Evolutionary conservation across 169 alveolate species (phyloP), one percentile per base, ranked within the genome.

Genomic region (Theileria equi): DNA sequence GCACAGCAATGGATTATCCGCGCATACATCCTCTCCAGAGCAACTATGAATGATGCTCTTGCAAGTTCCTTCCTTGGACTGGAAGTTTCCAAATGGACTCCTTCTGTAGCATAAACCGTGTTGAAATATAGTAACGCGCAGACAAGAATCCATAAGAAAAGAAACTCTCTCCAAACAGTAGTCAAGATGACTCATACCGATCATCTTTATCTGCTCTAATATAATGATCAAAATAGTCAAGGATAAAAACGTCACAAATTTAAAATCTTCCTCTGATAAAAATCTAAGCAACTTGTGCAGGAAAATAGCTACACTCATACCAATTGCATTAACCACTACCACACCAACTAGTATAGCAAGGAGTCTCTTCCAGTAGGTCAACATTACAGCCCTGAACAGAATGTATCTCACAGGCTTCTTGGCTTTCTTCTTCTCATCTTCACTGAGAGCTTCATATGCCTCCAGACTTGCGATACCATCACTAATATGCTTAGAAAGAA

Each of bases 81-180:
- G 17, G 11, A 53, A 25, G 17, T 53, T 2, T 34, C 36, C 19
- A 31, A 10, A 53, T 25, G 17, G 36, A 4, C 28, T 2, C 19
- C 84, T 67, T 5, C 84, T 57, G 19, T 64, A 58, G 28, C 68
- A 74, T 35, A 74, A n/a, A 13, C 79, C 79, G 36, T 63, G 78
- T 50, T 74, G 84, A 52, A 74, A 74, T 2, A 74, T 26, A 0
- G 84, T 74, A 31, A 74, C 65, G 5, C 79, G 65, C 38, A 64
- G 31, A 3, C 72, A 43, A 6, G 55, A 23, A 26, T 74, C 71
- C 50, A 72, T 72, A 0, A 72, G 36, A 45, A 28, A 6, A 10
- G 44, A 44, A 26, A 72, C 38, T 6, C 84, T 47, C 19, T 25
- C 45, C 32, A 32, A 49, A 38, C 65, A 60, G 55, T 47, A 74